A percentile compares a stretch with the other conserved stretches of the same genome.
phyloP scores from a whole-genome alignment of 768 basidiomycete species.

The Kwoniella sp. region DNA sequence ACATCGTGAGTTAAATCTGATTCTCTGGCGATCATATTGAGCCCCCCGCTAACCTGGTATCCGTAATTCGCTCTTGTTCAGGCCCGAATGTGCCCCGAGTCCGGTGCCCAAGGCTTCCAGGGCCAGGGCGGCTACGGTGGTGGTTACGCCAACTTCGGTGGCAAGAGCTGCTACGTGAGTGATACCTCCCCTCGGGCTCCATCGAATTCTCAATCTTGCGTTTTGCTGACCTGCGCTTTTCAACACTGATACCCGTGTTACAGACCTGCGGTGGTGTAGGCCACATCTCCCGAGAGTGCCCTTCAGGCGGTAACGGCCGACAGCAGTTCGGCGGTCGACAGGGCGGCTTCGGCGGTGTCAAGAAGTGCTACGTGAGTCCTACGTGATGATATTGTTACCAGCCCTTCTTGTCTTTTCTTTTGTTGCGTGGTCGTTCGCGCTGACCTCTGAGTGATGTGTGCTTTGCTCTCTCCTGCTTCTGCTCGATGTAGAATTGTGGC shows the following conservation, averaged over 20 bases:
- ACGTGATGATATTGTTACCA: background rate
- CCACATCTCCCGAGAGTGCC: slow-evolving; percentile 56
- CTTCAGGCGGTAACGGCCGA: slow-evolving; percentile 44
- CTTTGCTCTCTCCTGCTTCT: too few relatives aligned
- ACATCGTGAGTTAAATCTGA: slow-evolving; percentile 44
- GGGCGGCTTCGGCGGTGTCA: slow-evolving; percentile 39
- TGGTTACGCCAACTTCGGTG: slow-evolving; percentile 29
- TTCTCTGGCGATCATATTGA: background rate
- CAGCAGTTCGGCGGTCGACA: slow-evolving; percentile 36
- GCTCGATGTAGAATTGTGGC: slow-evolving; percentile 56
- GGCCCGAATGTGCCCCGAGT: slow-evolving; percentile 53
- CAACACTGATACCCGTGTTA: background rate
- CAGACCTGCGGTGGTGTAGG: slow-evolving; percentile 57
- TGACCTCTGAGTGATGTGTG: background rate
- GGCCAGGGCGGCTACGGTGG: slow-evolving; percentile 34
- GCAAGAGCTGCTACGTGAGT: slow-evolving; percentile 57
- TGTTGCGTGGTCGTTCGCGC: background rate
- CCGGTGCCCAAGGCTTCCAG: slow-evolving; percentile 33
- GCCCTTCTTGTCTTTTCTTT: background rate
- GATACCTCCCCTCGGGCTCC: too few relatives aligned
- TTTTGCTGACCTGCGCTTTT: too few relatives aligned
- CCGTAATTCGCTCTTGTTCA: slow-evolving; percentile 11
- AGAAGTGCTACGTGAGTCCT: slow-evolving; percentile 56
- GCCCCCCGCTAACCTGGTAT: background rate
- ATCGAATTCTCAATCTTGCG: background rate